Percentiles rank a stretch among this genome's conserved stretches.
Evolutionary conservation across 306 rosid genomes (phyloP).

Genomic region (Prunus fruticosa): DNA sequence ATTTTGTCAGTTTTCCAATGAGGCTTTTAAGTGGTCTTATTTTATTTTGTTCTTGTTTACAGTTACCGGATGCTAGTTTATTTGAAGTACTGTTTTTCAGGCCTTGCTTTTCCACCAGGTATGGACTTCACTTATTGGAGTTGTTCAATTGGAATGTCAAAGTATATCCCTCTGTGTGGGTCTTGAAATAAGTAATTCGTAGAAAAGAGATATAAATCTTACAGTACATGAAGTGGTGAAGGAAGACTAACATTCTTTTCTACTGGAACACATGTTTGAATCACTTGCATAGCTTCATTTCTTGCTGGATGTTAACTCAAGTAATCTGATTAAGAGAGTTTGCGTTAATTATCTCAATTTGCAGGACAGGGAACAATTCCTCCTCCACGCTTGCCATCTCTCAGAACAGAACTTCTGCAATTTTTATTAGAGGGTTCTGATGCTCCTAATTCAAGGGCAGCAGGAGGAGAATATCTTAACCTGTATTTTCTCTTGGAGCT

Average conservation of each 20-base stretch:
- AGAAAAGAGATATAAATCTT: neutral
- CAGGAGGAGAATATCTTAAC: conserved; percentile 45
- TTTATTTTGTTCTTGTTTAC: conserved; percentile 25
- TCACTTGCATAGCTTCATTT: neutral
- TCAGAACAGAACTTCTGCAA: conserved; percentile 72
- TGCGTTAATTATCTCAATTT: conserved; percentile 8
- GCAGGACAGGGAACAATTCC: conserved; percentile 86
- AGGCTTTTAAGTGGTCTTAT: conserved; percentile 19
- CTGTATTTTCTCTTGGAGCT: conserved; percentile 70
- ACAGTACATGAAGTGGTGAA: neutral
- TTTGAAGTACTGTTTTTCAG: conserved; percentile 92
- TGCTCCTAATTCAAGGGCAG: conserved; percentile 41
- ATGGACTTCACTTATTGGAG: conserved; percentile 16
- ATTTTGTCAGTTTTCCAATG: conserved; percentile 21
- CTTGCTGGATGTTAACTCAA: neutral
- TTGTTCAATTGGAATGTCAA: conserved; percentile 1
- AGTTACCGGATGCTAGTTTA: conserved; percentile 93
- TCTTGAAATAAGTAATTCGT: neutral
- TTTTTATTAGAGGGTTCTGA: conserved; percentile 63
- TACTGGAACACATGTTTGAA: neutral
- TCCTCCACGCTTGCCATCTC: conserved; percentile 69
- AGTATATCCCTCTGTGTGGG: neutral
- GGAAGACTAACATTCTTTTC: conserved; percentile 4
- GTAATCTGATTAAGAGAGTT: conserved; percentile 9
- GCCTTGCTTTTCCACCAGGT: conserved; percentile 99